Base-by-base conservation (phyloP, 192 early-diverging fungal species). In the Geranomyces variabilis region DNA sequence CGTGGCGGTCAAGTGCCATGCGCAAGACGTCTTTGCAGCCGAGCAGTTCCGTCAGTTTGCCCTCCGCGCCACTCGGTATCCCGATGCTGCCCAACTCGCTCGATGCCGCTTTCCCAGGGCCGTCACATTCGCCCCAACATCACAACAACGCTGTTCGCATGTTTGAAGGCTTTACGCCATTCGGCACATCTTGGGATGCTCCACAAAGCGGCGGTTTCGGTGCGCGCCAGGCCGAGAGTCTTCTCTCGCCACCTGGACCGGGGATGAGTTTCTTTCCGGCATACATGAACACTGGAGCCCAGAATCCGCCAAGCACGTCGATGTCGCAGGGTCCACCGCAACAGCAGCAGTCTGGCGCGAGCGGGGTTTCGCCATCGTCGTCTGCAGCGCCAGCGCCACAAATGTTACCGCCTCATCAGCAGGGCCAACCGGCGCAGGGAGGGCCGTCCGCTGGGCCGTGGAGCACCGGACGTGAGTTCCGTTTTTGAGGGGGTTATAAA, bases 141-240 rank as follows among this genome's bases (percentile, higher is more conserved):
- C 58, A 53, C 28, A 60, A 60, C 63, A 64, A 64, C 28, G 41
- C 44, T 4, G 21, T 45, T 29, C 34, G 63, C 15, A 70, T 70
- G 58, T 70, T 70, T 46, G 69, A 70, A 26, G 69, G 69, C 10
- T 70, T 61, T 45, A 36, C 29, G 0, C 69, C 69, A 0, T 70
- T 70, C 36, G 58, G 69, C 29, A 45, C 36, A 19, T 26, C 63
- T 19, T 64, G 63, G 63, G 58, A 60, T 9, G 58, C 51, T 53
- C 51, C 29, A 60, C 36, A 41, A 10, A 10, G 36, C 10, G 36
- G 36, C 10, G 36, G 36, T 41, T 41, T 41, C 36, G 36, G 10
- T 7, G 58, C 5, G 24, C 17, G 58, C 58, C 36, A 3, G 10
- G 24, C 58, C 5, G 24, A 28, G 21, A 60, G 17, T 30, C 22